Conservation (phyloP, 2,329 filamentous ascomycete genomes). For the Aureobasidium sp. region DNA sequence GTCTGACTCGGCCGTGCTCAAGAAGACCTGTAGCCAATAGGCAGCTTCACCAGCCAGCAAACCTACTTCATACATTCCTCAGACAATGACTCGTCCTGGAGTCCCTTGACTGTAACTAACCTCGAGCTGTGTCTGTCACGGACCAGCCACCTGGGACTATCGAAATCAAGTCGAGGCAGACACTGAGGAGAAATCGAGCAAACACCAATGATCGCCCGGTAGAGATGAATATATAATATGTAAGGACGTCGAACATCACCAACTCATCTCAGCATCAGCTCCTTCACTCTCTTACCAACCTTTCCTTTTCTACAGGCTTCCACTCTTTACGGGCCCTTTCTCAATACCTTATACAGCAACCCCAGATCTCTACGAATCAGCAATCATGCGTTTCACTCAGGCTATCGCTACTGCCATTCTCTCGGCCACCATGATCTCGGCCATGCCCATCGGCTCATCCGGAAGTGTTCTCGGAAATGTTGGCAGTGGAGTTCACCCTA, state of each 20-base stretch:
- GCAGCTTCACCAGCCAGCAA: background rate
- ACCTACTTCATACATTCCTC: background rate
- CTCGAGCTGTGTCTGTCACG: background rate
- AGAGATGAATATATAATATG: background rate
- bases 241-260: background rate
- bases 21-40: background rate
- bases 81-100: background rate
- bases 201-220: background rate
- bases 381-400: slow-evolving; percentile 1
- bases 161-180: background rate
- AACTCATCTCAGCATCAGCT: background rate
- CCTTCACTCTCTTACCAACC: background rate
- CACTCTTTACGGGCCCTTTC: background rate
- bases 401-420: background rate
- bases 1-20: background rate
- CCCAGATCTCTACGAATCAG: background rate
- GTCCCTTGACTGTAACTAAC: background rate
- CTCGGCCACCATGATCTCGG: background rate
- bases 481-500: background rate
- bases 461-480: background rate
- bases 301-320: background rate
- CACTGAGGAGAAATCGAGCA: background rate
- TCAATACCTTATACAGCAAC: background rate
- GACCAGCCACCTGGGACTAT: background rate
- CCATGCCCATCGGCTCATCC: background rate